phyloP scores from a whole-genome alignment of 2,329 filamentous ascomycete species.

The Didymella exigua region DNA sequence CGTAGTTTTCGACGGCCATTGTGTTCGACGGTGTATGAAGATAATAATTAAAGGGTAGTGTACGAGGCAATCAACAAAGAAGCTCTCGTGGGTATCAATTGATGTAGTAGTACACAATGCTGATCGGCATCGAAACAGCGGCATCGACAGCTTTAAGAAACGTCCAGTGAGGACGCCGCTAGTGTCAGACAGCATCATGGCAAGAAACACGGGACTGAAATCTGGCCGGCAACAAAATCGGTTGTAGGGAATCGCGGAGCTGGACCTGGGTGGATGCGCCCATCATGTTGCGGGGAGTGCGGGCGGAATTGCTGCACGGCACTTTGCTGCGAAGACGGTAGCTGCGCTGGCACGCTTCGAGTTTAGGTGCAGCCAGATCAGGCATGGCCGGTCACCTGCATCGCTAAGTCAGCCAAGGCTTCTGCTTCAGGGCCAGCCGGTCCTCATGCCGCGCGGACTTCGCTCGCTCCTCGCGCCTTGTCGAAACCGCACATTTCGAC shows the following conservation, averaged over 20 bases:
- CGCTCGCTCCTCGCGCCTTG: constrained; percentile 10
- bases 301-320: constrained; percentile 34
- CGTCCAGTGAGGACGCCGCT: constrained; percentile 20
- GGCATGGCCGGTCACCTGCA: neutral
- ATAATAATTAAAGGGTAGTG: neutral
- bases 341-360: neutral
- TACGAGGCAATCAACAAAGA: constrained; percentile 6
- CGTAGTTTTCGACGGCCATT: constrained; percentile 58
- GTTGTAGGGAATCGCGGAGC: constrained; percentile 23
- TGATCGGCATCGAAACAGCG: constrained; percentile 9
- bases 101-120: constrained; percentile 2
- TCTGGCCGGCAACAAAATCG: constrained; percentile 33
- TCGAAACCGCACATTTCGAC: constrained; percentile 10
- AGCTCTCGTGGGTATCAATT: constrained; percentile 16
- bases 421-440: constrained; percentile 8
- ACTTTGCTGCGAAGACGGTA: constrained; percentile 25
- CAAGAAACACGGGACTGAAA: constrained; percentile 32
- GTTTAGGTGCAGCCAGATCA: neutral
- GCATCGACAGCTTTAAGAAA: constrained; percentile 22
- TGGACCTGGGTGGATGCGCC: constrained; percentile 18
- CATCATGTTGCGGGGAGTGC: constrained; percentile 36
- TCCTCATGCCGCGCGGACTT: constrained; percentile 9
- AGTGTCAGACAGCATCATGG: constrained; percentile 30
- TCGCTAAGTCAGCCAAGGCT: constrained; percentile 13
- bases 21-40: neutral